Percentiles rank a stretch among this genome's conserved stretches.
Evolutionary conservation across 768 basidiomycete species (phyloP).

Genomic region (Macrocybe gigantea): DNA sequence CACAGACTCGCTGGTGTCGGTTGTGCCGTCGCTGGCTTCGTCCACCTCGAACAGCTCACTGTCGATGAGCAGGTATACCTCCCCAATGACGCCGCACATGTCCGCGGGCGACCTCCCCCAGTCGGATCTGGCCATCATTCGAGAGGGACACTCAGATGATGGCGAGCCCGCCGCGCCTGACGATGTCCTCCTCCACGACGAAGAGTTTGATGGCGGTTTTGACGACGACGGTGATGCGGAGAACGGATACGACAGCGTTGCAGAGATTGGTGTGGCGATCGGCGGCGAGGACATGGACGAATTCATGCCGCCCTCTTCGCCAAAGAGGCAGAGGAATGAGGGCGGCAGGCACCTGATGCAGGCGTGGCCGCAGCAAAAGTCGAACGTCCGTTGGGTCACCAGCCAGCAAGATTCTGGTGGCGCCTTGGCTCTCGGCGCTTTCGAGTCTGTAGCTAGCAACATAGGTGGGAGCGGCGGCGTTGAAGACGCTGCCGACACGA

Average conservation of each 20-base stretch:
- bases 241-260: not conserved
- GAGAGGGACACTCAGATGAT: conserved; percentile 22
- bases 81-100: not conserved
- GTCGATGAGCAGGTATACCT: conserved; percentile 18
- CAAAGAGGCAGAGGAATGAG: not conserved
- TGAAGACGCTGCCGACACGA: too few species aligned
- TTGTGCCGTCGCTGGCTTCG: conserved; percentile 38
- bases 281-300: conserved; percentile 6
- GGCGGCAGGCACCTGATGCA: conserved; percentile 4
- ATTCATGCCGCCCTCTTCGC: conserved; percentile 3
- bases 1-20: conserved; percentile 10
- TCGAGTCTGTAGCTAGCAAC: too few species aligned
- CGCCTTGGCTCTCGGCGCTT: too few species aligned
- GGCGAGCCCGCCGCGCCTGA: conserved; percentile 7
- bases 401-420: too few species aligned
- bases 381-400: conserved; percentile 13
- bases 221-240: too few species aligned
- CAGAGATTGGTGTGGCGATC: not conserved
- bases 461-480: too few species aligned
- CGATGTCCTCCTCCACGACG: conserved; percentile 33
- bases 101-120: not conserved
- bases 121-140: conserved; percentile 15
- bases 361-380: conserved; percentile 24
- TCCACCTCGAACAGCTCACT: conserved; percentile 33
- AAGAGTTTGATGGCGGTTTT: conserved; percentile 11